These are phyloP conservation scores for Kwoniella shivajii DNA, from an alignment of 1,284 basidiomycete genomes.

Conservation along the genomic window DNA sequence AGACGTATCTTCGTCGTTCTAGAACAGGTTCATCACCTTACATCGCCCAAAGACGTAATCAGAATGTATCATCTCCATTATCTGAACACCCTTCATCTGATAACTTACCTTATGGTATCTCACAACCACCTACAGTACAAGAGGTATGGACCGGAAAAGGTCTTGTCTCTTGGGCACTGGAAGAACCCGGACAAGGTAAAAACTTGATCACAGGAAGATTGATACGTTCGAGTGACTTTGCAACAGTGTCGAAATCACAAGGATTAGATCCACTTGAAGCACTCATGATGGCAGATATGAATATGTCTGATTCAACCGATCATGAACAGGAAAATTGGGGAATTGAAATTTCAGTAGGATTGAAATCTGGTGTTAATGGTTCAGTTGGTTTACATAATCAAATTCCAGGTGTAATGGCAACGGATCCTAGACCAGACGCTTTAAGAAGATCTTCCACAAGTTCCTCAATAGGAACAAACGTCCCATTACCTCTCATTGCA, in stretches of 20 bases:
- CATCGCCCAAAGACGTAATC: constrained; percentile 13
- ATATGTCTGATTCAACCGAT: neutral
- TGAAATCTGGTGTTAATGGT: constrained; percentile 28
- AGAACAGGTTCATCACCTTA: constrained; percentile 28
- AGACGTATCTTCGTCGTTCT: constrained; percentile 43
- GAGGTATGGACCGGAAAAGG: constrained; percentile 53
- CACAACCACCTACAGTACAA: constrained; percentile 9
- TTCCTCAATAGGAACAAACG: neutral
- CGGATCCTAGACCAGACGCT: constrained; percentile 10
- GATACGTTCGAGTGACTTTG: constrained; percentile 23
- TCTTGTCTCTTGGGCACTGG: constrained; percentile 44
- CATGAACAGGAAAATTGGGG: constrained; percentile 37
- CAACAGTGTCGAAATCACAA: constrained; percentile 11
- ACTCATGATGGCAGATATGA: constrained; percentile 24
- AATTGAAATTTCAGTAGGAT: constrained; percentile 44
- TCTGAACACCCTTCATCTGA: constrained; percentile 17
- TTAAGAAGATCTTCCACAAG: constrained; percentile 10
- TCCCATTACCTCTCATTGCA: neutral
- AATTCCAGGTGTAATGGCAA: constrained; percentile 5
- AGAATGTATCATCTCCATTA: constrained; percentile 7
- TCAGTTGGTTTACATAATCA: constrained; percentile 6
- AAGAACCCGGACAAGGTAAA: constrained; percentile 46
- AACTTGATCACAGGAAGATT: constrained; percentile 49
- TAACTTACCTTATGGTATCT: constrained; percentile 4
- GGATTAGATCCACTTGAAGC: constrained; percentile 38